These are phyloP conservation scores for Fomitopsis pulvina DNA, from an alignment of 768 basidiomycete species.

Conservation along the genomic window DNA sequence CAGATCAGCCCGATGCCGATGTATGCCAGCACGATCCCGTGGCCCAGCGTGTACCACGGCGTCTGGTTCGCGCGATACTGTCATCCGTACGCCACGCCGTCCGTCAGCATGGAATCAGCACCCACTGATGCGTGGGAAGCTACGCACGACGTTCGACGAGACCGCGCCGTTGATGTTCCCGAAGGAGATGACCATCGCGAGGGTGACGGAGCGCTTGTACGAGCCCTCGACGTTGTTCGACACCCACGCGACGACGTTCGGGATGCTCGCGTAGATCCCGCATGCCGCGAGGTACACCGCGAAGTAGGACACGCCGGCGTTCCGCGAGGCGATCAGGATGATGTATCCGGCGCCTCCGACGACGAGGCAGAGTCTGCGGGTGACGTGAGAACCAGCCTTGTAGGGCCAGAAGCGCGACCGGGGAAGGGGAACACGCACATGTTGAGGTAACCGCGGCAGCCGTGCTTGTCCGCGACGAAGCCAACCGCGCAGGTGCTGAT, in stretches of 20 bases:
- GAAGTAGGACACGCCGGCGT: slow-evolving; percentile 60
- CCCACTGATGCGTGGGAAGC: neutral
- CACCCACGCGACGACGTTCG: slow-evolving; percentile 48
- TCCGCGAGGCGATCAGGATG: slow-evolving; percentile 58
- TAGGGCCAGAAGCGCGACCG: neutral
- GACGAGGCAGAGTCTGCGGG: slow-evolving; percentile 19
- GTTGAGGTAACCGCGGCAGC: slow-evolving; percentile 56
- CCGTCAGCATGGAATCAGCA: neutral
- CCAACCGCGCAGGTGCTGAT: slow-evolving; percentile 60
- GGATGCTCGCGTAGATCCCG: slow-evolving; percentile 70
- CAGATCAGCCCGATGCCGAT: slow-evolving; percentile 55
- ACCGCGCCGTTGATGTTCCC: slow-evolving; percentile 76
- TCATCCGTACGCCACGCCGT: neutral
- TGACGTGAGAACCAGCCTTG: neutral
- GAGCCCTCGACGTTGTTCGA: slow-evolving; percentile 71
- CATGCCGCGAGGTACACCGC: slow-evolving; percentile 68
- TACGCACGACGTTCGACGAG: slow-evolving; percentile 63
- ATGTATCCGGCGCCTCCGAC: slow-evolving; percentile 54
- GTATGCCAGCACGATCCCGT: slow-evolving; percentile 67
- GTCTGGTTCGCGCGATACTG: slow-evolving; percentile 59
- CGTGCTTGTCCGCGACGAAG: slow-evolving; percentile 53
- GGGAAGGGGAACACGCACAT: slow-evolving; percentile 36
- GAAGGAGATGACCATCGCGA: slow-evolving; percentile 64
- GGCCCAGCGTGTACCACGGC: slow-evolving; percentile 61
- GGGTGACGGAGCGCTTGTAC: slow-evolving; percentile 67